phyloP scores from a whole-genome alignment of 2,329 filamentous ascomycete species.

The Cercospora brassicicola region DNA sequence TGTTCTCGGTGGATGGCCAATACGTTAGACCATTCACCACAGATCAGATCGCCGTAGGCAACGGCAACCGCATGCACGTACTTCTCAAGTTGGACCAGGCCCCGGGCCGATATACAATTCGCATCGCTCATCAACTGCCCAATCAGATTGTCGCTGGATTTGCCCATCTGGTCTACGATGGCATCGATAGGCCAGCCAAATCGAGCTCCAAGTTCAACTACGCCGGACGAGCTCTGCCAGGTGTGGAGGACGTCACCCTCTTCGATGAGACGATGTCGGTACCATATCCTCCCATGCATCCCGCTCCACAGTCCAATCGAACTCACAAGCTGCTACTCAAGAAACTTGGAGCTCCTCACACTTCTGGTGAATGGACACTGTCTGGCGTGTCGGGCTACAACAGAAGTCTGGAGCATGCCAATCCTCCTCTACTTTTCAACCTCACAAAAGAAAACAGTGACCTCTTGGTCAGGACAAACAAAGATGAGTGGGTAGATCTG shows the following conservation, averaged over 20 bases:
- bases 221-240: background rate
- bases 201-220: background rate
- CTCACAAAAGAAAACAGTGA: background rate
- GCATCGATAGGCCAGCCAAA: background rate
- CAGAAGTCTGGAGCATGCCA: background rate
- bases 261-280: background rate
- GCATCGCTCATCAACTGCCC: background rate
- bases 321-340: background rate
- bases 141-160: background rate
- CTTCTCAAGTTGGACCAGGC: background rate
- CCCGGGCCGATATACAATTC: background rate
- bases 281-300: background rate
- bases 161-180: background rate
- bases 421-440: background rate
- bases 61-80: background rate
- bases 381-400: background rate
- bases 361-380: background rate
- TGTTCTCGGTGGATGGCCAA: background rate
- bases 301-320: background rate
- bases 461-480: background rate
- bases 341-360: background rate
- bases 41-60: background rate
- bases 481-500: background rate
- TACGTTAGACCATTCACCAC: background rate
- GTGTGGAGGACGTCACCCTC: background rate